A percentile compares a stretch with the other conserved stretches of the same genome.
phyloP scores from a whole-genome alignment of 306 rosid species.

The Gillenia trifoliata region DNA sequence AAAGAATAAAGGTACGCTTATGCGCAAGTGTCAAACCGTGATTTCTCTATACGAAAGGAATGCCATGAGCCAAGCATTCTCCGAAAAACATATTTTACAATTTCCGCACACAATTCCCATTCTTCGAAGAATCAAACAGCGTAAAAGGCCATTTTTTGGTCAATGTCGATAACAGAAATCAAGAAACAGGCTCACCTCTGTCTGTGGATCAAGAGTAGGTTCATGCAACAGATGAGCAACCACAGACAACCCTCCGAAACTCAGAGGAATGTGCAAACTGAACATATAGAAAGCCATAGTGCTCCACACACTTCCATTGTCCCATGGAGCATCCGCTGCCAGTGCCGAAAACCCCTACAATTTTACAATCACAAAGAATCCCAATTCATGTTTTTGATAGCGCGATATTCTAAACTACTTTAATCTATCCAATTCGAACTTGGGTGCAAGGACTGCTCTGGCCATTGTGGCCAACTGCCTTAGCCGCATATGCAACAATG shows the following conservation, averaged over 20 bases:
- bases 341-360: conserved; percentile 58
- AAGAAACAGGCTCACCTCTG: conserved; percentile 41
- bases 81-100: too few species aligned
- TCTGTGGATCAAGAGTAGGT: conserved; percentile 58
- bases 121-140: neutral
- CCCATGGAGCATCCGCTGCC: conserved; percentile 56
- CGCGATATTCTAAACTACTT: neutral
- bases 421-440: neutral
- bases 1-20: too few species aligned
- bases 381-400: neutral
- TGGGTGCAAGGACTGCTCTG: neutral
- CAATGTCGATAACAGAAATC: neutral
- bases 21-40: too few species aligned
- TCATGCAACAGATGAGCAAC: conserved; percentile 40
- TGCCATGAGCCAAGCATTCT: too few species aligned
- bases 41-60: too few species aligned
- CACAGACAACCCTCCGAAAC: conserved; percentile 75
- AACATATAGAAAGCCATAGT: conserved; percentile 58
- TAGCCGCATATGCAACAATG: neutral
- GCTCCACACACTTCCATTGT: conserved; percentile 52
- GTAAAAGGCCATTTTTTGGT: neutral
- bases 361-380: conserved; percentile 9
- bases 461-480: too few species aligned
- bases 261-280: conserved; percentile 79
- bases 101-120: neutral